Conservation (phyloP, 768 basidiomycete species). For the Leccinum sublutescens region DNA sequence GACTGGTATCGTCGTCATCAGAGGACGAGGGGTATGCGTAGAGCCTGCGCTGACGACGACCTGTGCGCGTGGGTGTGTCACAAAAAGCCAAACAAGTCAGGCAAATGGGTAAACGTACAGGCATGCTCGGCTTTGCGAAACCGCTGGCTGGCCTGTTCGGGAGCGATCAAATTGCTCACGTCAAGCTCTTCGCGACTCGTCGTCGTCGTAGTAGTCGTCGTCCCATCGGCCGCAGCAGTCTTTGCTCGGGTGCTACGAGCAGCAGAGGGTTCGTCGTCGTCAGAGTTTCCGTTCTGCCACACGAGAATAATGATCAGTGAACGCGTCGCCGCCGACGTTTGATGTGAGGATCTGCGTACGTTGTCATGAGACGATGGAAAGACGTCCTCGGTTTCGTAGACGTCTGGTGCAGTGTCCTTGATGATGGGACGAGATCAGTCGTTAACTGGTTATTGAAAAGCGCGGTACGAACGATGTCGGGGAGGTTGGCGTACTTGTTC, state of each 20-base stretch:
- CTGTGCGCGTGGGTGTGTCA: conserved; percentile 9
- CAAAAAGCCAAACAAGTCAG: not conserved
- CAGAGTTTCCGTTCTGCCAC: conserved; percentile 56
- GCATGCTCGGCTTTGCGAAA: conserved; percentile 73
- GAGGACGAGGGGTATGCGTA: conserved; percentile 67
- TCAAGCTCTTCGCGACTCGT: conserved; percentile 67
- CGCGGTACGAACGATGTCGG: conserved; percentile 75
- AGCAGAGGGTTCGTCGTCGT: conserved; percentile 60
- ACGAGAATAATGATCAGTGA: conserved; percentile 7
- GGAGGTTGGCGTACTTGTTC: conserved; percentile 84
- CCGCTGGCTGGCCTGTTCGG: conserved; percentile 65
- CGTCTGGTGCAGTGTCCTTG: conserved; percentile 87
- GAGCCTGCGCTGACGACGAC: conserved; percentile 52
- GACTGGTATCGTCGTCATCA: conserved; percentile 51
- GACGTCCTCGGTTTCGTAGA: conserved; percentile 89
- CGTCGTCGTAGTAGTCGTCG: conserved; percentile 15
- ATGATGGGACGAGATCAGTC: conserved; percentile 9
- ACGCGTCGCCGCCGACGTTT: not conserved
- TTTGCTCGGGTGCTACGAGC: conserved; percentile 29
- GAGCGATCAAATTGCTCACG: conserved; percentile 55
- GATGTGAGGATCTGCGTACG: conserved; percentile 38
- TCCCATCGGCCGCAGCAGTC: conserved; percentile 36
- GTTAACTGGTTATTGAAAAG: too few species aligned
- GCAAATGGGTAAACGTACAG: conserved; percentile 34
- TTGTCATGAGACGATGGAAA: conserved; percentile 51